Evolutionary conservation across 2,329 filamentous ascomycete genomes (phyloP).

Genomic region (Diaporthe humulicola): DNA sequence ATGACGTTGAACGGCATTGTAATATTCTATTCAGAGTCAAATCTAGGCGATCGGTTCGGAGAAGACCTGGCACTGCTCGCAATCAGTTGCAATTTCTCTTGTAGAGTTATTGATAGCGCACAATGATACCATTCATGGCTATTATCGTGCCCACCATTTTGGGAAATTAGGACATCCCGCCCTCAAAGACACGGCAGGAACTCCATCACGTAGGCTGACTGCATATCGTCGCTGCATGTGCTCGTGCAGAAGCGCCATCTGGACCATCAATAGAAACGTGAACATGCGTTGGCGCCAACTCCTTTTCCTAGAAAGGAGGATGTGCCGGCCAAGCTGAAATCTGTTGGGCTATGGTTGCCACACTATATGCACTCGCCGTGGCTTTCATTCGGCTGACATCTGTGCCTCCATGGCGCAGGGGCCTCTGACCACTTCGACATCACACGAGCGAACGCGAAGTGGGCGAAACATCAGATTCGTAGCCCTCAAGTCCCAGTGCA

Average conservation of each 20-base stretch:
- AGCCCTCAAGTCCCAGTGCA: not conserved
- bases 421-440: not conserved
- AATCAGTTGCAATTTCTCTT: not conserved
- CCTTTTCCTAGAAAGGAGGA: not conserved
- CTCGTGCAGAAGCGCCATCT: not conserved
- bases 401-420: conserved; percentile 20
- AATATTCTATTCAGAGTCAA: not conserved
- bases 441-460: not conserved
- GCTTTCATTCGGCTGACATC: not conserved
- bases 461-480: conserved; percentile 11
- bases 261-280: not conserved
- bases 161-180: not conserved
- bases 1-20: not conserved
- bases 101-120: not conserved
- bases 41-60: not conserved
- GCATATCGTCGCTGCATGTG: not conserved
- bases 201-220: not conserved
- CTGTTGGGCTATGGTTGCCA: not conserved
- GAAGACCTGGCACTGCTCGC: not conserved
- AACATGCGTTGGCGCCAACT: not conserved
- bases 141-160: not conserved
- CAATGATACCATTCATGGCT: not conserved
- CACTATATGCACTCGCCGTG: conserved; percentile 13
- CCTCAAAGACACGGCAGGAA: no score
- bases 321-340: not conserved